Base-by-base conservation (phyloP, 78 protist species). In the Planoprotostelium fungivorum region DNA sequence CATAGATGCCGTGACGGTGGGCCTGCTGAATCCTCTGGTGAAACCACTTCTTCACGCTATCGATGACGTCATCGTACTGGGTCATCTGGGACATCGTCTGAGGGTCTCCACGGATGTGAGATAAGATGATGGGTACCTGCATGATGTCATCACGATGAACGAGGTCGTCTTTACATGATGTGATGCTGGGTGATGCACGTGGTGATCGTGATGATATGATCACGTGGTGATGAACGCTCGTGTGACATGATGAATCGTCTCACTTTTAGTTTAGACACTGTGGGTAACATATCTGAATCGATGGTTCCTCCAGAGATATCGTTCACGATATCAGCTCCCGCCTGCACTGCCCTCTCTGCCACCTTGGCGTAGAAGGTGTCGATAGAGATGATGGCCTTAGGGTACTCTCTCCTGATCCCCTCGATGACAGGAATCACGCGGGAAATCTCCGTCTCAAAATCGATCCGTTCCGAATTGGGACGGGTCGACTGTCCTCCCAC, bases 401-500 rank as follows among this genome's bases (percentile, higher is more conserved):
- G 89, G 39, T 86, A 37, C 29, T 23, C 34, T 38, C 89, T 38
- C 29, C 93, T 38, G 34, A 92, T 87, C 38, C n/a, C 90, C 37
- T 89, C 73, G 28, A 95, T 39, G 0, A 93, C 63, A 25, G 95
- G 95, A 16, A 91, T 29, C 1, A 91, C 93, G 63, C 95, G 89
- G 36, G 38, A 87, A 1, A 88, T 31, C 89, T 95, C 97, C 89
- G 86, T 91, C 16, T 91, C 94, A 5, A 83, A 36, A 35, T 84
- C 63, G 39, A 95, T 88, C 35, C 35, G 51, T 23, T 0, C 39
- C 0, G 97, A 95, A 37, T 92, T 92, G 0, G 97, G 97, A 35
- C 95, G 89, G 28, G 96, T 93, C 25, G 95, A 92, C 51, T 89
- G 95, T 23, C 94, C 97, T 25, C 97, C 97, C 23, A 95, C 84